These are phyloP conservation scores for Ophiorrhiza pumila DNA, from an alignment of 257 asterid genomes.

Conservation along the genomic window DNA sequence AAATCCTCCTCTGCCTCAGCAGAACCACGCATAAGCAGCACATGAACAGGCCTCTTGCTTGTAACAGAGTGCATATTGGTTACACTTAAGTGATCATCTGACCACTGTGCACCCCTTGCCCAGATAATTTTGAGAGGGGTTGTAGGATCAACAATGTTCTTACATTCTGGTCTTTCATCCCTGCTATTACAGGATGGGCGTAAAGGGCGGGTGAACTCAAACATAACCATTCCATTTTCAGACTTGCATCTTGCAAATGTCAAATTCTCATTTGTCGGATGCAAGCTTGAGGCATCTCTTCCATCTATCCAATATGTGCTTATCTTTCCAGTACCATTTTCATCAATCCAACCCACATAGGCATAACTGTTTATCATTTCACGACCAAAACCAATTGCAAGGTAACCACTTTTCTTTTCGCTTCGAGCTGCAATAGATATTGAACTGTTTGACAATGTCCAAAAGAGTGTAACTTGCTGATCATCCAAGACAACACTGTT, in stretches of 20 bases:
- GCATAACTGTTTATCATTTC: conserved; percentile 83
- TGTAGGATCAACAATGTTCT: conserved; percentile 78
- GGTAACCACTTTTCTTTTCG: conserved; percentile 96
- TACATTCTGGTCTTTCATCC: conserved; percentile 64
- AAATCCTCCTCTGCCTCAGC: conserved; percentile 96
- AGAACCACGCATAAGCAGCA: conserved; percentile 78
- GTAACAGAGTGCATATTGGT: conserved; percentile 89
- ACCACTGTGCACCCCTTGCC: conserved; percentile 99
- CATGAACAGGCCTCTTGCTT: conserved; percentile 86
- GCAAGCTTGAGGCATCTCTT: conserved; percentile 61
- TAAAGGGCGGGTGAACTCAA: conserved; percentile 91
- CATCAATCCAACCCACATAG: conserved; percentile 94
- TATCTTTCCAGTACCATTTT: conserved; percentile 72
- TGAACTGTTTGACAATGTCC: conserved; percentile 78
- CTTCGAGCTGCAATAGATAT: conserved; percentile 91
- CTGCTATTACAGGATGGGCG: conserved; percentile 54
- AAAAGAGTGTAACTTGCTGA: conserved; percentile 92
- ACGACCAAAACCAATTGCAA: conserved; percentile 91
- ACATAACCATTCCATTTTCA: conserved; percentile 85
- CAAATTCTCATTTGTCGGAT: conserved; percentile 78
- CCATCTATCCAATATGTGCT: conserved; percentile 88
- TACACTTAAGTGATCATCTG: conserved; percentile 64
- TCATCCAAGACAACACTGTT: conserved; percentile 91
- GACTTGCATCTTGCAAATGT: conserved; percentile 91
- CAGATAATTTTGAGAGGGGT: conserved; percentile 83